phyloP scores from a whole-genome alignment of 306 rosid species.

The Quercus dentata region DNA sequence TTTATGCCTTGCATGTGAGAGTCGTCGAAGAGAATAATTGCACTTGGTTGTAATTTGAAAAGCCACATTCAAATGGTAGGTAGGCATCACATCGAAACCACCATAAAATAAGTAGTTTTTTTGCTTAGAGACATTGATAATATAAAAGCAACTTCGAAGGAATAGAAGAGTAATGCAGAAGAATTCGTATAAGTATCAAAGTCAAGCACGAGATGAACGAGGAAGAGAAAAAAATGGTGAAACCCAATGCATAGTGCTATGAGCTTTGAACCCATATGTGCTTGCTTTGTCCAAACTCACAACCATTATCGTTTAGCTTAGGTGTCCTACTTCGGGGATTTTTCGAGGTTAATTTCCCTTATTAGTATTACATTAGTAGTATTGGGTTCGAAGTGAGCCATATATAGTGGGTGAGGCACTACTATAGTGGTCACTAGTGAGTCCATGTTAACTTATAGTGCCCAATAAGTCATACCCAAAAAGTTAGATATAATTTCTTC shows the following conservation, averaged over 20 bases:
- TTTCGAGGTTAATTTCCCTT: neutral
- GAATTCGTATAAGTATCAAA: neutral
- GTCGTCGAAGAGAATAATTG: neutral
- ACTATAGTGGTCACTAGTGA: no score
- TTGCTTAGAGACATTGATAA: neutral
- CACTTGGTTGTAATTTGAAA: neutral
- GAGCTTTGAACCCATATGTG: conserved; percentile 1
- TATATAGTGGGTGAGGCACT: no score
- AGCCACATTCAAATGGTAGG: neutral
- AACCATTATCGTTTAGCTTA: neutral
- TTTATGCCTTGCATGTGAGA: neutral
- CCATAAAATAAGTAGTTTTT: neutral
- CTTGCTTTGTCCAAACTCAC: neutral
- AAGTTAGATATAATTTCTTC: no score
- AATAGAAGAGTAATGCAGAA: neutral
- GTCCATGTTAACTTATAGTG: no score
- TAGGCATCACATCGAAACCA: neutral
- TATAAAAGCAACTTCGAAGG: neutral
- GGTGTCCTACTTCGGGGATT: neutral
- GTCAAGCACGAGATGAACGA: neutral
- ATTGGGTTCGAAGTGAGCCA: no score
- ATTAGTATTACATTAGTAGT: no score
- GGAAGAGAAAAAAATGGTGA: neutral
- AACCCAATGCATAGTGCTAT: conserved; percentile 18
- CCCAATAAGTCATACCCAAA: no score